These are phyloP conservation scores for Mycena citricolor DNA, from an alignment of 1,284 basidiomycete species.

Conservation along the genomic window DNA sequence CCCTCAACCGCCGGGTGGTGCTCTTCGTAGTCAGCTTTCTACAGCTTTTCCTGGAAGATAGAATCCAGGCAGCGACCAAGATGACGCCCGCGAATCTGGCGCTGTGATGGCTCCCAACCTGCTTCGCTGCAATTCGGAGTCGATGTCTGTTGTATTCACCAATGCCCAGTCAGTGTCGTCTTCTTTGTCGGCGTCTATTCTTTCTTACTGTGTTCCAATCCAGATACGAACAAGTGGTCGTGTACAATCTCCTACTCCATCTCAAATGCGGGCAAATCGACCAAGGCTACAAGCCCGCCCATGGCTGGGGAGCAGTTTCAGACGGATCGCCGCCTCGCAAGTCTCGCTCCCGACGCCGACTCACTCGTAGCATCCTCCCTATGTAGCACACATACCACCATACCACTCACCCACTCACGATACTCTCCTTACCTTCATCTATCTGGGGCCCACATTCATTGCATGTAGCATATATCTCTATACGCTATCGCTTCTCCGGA, in stretches of 20 bases:
- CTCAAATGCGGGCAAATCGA: constrained; percentile 76
- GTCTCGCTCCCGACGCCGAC: constrained; percentile 46
- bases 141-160: constrained; percentile 82
- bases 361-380: constrained; percentile 28
- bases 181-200: neutral
- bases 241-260: constrained; percentile 78
- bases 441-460: neutral
- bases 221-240: constrained; percentile 86
- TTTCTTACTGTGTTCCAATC: constrained; percentile 15
- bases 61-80: constrained; percentile 72
- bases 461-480: constrained; percentile 15
- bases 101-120: constrained; percentile 87
- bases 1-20: constrained; percentile 80
- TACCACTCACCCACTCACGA: too few species aligned
- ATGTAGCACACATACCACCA: neutral
- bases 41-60: constrained; percentile 81
- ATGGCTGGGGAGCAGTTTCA: constrained; percentile 69
- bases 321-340: constrained; percentile 42
- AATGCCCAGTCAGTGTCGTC: constrained; percentile 86
- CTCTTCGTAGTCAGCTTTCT: constrained; percentile 87
- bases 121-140: constrained; percentile 78
- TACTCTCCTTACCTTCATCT: too few species aligned
- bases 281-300: constrained; percentile 70
- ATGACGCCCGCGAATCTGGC: constrained; percentile 83
- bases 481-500: constrained; percentile 39